Evolutionary conservation across 768 basidiomycete species (phyloP).

Genomic region (Auriculariales sp.): DNA sequence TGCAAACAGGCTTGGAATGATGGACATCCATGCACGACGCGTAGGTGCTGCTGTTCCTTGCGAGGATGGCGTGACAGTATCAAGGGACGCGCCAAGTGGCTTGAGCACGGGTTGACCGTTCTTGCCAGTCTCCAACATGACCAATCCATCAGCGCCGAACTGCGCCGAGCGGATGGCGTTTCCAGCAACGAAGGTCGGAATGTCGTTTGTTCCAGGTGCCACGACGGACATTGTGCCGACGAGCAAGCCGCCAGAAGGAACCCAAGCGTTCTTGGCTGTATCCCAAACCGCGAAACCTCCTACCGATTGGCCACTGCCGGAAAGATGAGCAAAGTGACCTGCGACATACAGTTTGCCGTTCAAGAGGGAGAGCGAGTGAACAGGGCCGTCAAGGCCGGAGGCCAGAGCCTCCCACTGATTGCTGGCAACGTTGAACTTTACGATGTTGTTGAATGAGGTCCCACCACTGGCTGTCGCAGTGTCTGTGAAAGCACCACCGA

Average conservation of each 20-base stretch:
- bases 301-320: slow-evolving; percentile 19
- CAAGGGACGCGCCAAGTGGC: slow-evolving; percentile 47
- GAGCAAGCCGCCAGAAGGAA: slow-evolving; percentile 59
- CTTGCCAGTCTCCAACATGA: slow-evolving; percentile 54
- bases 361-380: slow-evolving; percentile 41
- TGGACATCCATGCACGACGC: not conserved
- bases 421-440: slow-evolving; percentile 50
- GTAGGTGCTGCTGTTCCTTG: slow-evolving; percentile 16
- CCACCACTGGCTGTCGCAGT: slow-evolving; percentile 39
- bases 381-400: slow-evolving; percentile 63
- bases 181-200: slow-evolving; percentile 54
- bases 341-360: slow-evolving; percentile 42
- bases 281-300: slow-evolving; percentile 73
- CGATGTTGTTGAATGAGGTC: slow-evolving; percentile 43
- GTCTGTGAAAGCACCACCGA: slow-evolving; percentile 80
- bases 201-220: slow-evolving; percentile 41
- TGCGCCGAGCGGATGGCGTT: slow-evolving; percentile 38
- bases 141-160: slow-evolving; percentile 69
- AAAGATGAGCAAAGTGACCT: slow-evolving; percentile 57
- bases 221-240: slow-evolving; percentile 57
- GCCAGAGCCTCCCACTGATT: slow-evolving; percentile 55
- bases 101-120: slow-evolving; percentile 40
- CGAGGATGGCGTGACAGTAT: slow-evolving; percentile 19
- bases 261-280: slow-evolving; percentile 44
- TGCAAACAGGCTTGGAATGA: slow-evolving; percentile 20